Base-by-base conservation (phyloP, 2,329 filamentous ascomycete species). In the Conoideocrella luteorostrata region DNA sequence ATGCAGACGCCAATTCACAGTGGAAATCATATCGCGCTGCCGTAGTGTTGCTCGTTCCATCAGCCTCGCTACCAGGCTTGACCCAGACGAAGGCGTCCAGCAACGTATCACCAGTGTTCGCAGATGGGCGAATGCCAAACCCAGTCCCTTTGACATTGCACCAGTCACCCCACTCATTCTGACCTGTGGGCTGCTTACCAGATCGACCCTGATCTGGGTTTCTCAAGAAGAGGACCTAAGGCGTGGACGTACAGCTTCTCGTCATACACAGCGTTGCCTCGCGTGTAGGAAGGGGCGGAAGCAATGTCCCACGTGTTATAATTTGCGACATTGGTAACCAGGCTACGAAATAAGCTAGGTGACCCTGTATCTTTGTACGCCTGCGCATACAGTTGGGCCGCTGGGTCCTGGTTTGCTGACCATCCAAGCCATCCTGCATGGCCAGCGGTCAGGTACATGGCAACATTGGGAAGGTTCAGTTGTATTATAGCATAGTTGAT, bases 61-160 rank as follows among this genome's bases (percentile, higher is more conserved):
- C 70, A 35, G 67, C 85, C 58, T 76, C 73, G 48, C 73, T 72
- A 50, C 82, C 82, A 4, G 82, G 82, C 72, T 85, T 86, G 52
- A 84, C 67, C 82, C 82, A 85, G 45, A 84, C 81, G 51, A 85
- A 81, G 32, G 81, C 79, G 58, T 86, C 82, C 26, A 75, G 68
- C 15, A 81, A 65, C 2, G 63, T 56, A 49, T 79, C 71, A 12
- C 75, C 77, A 7, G 81, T 85, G 56, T 77, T 67, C n/a, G 78
- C 69, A 4, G 75, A 75, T 2, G 80, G 80, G n/a, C 78, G 73
- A n/a, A 63, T 62, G 47, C 82, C 82, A 48, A 84, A 84, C 7
- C 82, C 81, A 41, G 80, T 77, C 24, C 73, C 75, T 24, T 67
- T 72, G 47, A 78, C 70, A 53, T 84, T 85, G 68, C 81, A 85